phyloP scores from a whole-genome alignment of 495 filamentous ascomycete species.

The Penicillium cataractarum region DNA sequence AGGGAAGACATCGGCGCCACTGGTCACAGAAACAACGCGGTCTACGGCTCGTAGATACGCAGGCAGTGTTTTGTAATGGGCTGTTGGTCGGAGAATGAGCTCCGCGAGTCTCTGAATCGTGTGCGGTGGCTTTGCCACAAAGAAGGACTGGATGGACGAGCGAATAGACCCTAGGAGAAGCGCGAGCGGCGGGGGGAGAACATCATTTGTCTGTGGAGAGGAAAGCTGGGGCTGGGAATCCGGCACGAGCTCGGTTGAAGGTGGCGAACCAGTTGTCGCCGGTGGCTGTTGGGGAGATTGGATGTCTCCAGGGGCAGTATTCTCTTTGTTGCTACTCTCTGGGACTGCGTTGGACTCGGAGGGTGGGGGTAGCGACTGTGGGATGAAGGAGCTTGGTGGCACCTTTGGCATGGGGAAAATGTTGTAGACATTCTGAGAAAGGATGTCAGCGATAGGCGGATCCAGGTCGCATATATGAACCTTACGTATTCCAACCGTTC shows the following conservation, averaged over 20 bases:
- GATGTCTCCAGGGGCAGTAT: slow-evolving; percentile 45
- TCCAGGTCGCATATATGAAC: slow-evolving; percentile 2
- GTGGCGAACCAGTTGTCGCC: slow-evolving; percentile 34
- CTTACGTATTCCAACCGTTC: slow-evolving; percentile 58
- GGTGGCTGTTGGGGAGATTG: slow-evolving; percentile 34
- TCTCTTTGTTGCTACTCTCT: slow-evolving; percentile 56
- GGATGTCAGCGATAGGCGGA: slow-evolving; percentile 14
- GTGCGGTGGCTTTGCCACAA: slow-evolving; percentile 79
- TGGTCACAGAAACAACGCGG: slow-evolving; percentile 91
- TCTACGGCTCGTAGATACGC: slow-evolving; percentile 90
- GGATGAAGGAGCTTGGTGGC: slow-evolving; percentile 35
- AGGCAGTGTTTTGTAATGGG: slow-evolving; percentile 78
- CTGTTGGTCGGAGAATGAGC: slow-evolving; percentile 75
- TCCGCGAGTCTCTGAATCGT: slow-evolving; percentile 92
- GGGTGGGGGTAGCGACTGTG: slow-evolving; percentile 31
- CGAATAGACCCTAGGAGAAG: slow-evolving; percentile 68
- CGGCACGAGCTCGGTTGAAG: slow-evolving; percentile 49
- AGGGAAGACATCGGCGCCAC: slow-evolving; percentile 76
- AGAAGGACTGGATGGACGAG: slow-evolving; percentile 66
- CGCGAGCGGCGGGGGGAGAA: slow-evolving; percentile 65
- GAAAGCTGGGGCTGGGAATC: slow-evolving; percentile 53
- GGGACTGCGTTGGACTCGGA: slow-evolving; percentile 37
- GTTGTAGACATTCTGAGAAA: slow-evolving; percentile 54
- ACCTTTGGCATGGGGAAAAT: slow-evolving; percentile 53
- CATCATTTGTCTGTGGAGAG: slow-evolving; percentile 38